Conservation (phyloP, 306 rosid genomes). For the Cucumis sativus region Cucumber_9930_V3 NC_026659.2:1271001-1271500, state of each 20-base stretch:
- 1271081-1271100: background rate
- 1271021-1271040: background rate
- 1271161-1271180: background rate
- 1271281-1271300: background rate
- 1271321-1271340: background rate
- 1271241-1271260: background rate
- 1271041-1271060: background rate
- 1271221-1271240: background rate
- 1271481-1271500: slow-evolving; percentile 97
- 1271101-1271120: background rate
- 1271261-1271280: background rate
- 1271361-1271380: slow-evolving; percentile 26
- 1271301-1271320: background rate
- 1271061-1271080: background rate
- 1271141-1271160: background rate
- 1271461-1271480: slow-evolving; percentile 77
- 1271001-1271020: background rate
- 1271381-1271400: slow-evolving; percentile 14
- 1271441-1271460: slow-evolving; percentile 76
- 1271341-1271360: background rate
- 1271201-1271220: background rate
- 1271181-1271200: background rate
- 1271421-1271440: slow-evolving; percentile 61
- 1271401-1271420: slow-evolving; percentile 20
- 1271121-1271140: background rate